phyloP scores from a whole-genome alignment of 2,329 filamentous ascomycete species.

The Trematosphaeria pertusa region DNA sequence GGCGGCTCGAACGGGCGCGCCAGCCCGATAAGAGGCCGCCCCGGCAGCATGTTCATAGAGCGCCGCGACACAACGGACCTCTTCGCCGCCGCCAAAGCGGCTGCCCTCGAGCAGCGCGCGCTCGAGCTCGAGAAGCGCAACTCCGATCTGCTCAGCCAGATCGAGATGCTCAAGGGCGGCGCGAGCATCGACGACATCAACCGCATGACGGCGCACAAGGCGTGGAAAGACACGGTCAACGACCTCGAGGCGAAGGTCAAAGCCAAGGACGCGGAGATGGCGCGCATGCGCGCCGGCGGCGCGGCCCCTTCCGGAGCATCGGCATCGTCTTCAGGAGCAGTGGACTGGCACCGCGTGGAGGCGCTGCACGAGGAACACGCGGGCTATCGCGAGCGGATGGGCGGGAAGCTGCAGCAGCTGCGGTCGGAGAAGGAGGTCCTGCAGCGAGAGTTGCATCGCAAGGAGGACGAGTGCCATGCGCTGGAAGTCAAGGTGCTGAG shows the following conservation, averaged over 20 bases:
- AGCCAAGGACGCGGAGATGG: conserved; percentile 39
- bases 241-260: conserved; percentile 39
- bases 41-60: conserved; percentile 41
- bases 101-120: conserved; percentile 52
- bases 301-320: conserved; percentile 7
- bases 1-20: conserved; percentile 20
- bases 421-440: conserved; percentile 50
- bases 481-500: conserved; percentile 47
- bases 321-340: conserved; percentile 8
- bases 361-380: conserved; percentile 50
- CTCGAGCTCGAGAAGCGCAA: conserved; percentile 52
- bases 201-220: conserved; percentile 43
- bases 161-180: conserved; percentile 36
- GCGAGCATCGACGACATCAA: conserved; percentile 42
- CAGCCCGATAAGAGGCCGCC: conserved; percentile 36
- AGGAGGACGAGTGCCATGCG: conserved; percentile 49
- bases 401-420: conserved; percentile 46
- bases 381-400: conserved; percentile 47
- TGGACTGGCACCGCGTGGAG: conserved; percentile 46
- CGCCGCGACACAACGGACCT: conserved; percentile 47
- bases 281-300: conserved; percentile 20
- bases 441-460: conserved; percentile 47
- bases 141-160: conserved; percentile 41
- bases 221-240: conserved; percentile 42
- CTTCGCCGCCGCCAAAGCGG: conserved; percentile 51